A percentile compares a stretch with the other conserved stretches of the same genome.
phyloP scores from a whole-genome alignment of 2,329 filamentous ascomycete genomes.

The Onygena corvina region DNA sequence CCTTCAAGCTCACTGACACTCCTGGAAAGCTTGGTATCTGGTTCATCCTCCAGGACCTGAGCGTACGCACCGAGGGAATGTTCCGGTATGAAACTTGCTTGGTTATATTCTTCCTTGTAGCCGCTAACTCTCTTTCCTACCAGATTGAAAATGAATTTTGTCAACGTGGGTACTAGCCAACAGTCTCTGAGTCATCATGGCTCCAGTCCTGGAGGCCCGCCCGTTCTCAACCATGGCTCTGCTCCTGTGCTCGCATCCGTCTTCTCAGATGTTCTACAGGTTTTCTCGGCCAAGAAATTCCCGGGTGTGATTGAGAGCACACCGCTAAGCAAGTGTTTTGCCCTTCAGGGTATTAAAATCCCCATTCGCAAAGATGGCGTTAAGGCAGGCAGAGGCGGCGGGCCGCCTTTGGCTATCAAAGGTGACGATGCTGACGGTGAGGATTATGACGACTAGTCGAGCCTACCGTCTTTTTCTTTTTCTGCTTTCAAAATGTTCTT shows the following conservation, averaged over 20 bases:
- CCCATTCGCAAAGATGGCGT: slow-evolving; percentile 79
- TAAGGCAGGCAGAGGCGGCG: slow-evolving; percentile 28
- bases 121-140: neutral
- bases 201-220: slow-evolving; percentile 20
- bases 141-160: slow-evolving; percentile 62
- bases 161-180: slow-evolving; percentile 57
- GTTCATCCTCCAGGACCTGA: slow-evolving; percentile 94
- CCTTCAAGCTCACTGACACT: slow-evolving; percentile 68
- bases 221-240: slow-evolving; percentile 57
- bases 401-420: slow-evolving; percentile 33
- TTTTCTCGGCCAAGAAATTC: slow-evolving; percentile 96
- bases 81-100: slow-evolving; percentile 55
- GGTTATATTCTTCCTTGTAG: neutral
- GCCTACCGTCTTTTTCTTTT: neutral
- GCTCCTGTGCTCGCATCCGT: slow-evolving; percentile 72
- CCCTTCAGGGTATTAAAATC: slow-evolving; percentile 88
- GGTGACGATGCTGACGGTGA: slow-evolving; percentile 14
- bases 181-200: slow-evolving; percentile 12
- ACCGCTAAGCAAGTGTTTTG: slow-evolving; percentile 79
- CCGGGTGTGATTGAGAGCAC: slow-evolving; percentile 95
- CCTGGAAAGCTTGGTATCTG: slow-evolving; percentile 77
- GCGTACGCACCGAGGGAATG: slow-evolving; percentile 78
- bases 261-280: slow-evolving; percentile 82
- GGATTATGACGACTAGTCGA: neutral
- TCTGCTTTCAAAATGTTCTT: too few species aligned